Conservation (phyloP, 2,329 filamentous ascomycete genomes). For the Talaromyces sp. region DNA sequence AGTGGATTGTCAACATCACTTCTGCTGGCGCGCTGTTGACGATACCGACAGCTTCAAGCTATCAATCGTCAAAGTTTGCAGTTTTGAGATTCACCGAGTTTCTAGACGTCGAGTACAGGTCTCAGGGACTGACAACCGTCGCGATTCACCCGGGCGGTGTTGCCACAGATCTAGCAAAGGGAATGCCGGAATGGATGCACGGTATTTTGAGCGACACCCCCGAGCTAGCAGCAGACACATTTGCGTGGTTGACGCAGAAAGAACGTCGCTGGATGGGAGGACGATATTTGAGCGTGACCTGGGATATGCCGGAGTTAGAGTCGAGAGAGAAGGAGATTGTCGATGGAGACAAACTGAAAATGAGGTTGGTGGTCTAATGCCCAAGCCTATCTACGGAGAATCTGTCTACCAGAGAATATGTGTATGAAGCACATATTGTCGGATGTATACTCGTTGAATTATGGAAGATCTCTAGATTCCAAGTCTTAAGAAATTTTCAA, state of each 20-base stretch:
- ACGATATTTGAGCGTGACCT: constrained; percentile 16
- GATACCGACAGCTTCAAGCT: constrained; percentile 34
- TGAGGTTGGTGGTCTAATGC: constrained; percentile 16
- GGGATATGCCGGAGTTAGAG: constrained; percentile 17
- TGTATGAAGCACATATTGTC: no score
- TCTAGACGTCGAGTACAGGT: constrained; percentile 37
- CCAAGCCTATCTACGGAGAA: no score
- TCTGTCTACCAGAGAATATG: no score
- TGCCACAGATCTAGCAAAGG: constrained; percentile 36
- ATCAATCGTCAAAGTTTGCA: constrained; percentile 44
- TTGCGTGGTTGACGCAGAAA: constrained; percentile 19
- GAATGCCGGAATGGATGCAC: constrained; percentile 24
- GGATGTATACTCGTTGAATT: no score
- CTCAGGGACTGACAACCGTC: constrained; percentile 33
- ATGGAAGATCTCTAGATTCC: no score
- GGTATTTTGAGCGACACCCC: constrained; percentile 20
- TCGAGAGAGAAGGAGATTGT: constrained; percentile 18
- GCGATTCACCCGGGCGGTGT: constrained; percentile 44
- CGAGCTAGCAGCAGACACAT: constrained; percentile 19
- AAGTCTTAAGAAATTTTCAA: no score
- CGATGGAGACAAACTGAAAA: constrained; percentile 35
- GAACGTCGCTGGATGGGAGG: constrained; percentile 20
- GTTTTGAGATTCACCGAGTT: constrained; percentile 42
- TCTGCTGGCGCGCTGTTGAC: constrained; percentile 39
- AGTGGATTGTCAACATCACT: constrained; percentile 44